phyloP scores from a whole-genome alignment of 169 alveolate genomes.

The Cryptosporidium xiaoi region DNA sequence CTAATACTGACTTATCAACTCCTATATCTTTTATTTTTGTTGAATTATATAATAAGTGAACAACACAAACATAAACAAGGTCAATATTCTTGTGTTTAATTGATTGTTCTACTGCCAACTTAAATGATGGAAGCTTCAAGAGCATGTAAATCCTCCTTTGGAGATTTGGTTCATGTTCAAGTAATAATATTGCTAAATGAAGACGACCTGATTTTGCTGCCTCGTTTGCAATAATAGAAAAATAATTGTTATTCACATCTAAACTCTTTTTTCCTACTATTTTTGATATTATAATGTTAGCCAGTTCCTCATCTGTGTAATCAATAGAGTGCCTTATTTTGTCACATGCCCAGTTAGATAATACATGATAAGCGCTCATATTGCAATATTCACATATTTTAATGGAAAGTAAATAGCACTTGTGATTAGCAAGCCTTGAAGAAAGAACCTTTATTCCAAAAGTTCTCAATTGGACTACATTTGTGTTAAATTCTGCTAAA shows the following conservation, averaged over 20 bases:
- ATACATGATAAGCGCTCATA: constrained; percentile 75
- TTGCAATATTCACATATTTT: constrained; percentile 83
- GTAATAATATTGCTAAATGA: constrained; percentile 78
- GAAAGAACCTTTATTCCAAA: constrained; percentile 40
- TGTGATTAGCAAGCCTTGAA: constrained; percentile 63
- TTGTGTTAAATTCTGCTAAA: constrained; percentile 51
- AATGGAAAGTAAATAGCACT: constrained; percentile 79
- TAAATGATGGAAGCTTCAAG: constrained; percentile 79
- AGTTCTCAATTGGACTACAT: constrained; percentile 38
- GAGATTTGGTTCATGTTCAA: constrained; percentile 79
- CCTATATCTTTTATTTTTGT: not conserved
- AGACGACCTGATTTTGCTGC: constrained; percentile 81
- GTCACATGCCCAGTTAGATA: constrained; percentile 81
- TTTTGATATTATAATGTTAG: constrained; percentile 23
- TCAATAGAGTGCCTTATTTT: constrained; percentile 79
- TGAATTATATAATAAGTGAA: constrained; percentile 25
- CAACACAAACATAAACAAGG: constrained; percentile 80
- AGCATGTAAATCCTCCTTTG: constrained; percentile 76
- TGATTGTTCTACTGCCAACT: constrained; percentile 79
- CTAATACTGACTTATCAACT: not conserved
- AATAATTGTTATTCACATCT: constrained; percentile 5
- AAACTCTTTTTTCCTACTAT: constrained; percentile 13
- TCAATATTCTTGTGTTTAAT: constrained; percentile 79
- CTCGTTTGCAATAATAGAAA: constrained; percentile 74
- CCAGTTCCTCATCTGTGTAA: constrained; percentile 81